Evolutionary conservation across 345 rosid genomes (phyloP).

Genomic region (Crucihimalaya himalaica): DNA sequence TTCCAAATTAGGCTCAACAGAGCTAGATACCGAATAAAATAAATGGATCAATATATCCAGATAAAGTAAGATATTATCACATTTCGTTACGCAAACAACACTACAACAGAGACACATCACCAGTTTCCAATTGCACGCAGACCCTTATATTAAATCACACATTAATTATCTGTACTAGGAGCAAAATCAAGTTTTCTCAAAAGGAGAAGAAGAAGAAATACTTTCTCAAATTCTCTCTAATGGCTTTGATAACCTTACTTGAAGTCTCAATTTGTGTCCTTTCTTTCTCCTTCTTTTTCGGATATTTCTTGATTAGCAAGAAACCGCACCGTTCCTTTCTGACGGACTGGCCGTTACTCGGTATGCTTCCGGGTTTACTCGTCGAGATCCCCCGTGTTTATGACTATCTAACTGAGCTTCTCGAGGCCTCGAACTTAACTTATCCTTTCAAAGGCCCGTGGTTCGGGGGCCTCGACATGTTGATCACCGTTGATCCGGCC

Average conservation of each 20-base stretch:
- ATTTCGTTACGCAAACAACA: background rate
- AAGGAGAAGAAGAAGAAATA: background rate
- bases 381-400: slow-evolving; percentile 33
- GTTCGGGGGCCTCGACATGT: slow-evolving; percentile 25
- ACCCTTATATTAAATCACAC: background rate
- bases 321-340: slow-evolving; percentile 20
- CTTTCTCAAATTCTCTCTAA: slow-evolving; percentile 1
- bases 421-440: slow-evolving; percentile 31
- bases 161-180: background rate
- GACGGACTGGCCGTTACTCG: slow-evolving; percentile 35
- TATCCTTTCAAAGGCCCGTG: slow-evolving; percentile 36
- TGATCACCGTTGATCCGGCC: slow-evolving; percentile 32
- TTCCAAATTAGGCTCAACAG: background rate
- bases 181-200: background rate
- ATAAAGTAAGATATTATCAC: background rate
- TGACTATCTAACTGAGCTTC: slow-evolving; percentile 30
- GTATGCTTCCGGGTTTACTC: slow-evolving; percentile 35
- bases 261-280: slow-evolving; percentile 25
- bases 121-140: background rate
- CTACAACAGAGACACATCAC: slow-evolving; percentile 9
- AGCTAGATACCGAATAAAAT: background rate
- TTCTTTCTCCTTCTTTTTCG: slow-evolving; percentile 5
- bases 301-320: slow-evolving; percentile 7
- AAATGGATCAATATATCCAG: slow-evolving; percentile 1
- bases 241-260: slow-evolving; percentile 31